phyloP scores from a whole-genome alignment of 495 filamentous ascomycete genomes.

The Entonaema liquescens region DNA sequence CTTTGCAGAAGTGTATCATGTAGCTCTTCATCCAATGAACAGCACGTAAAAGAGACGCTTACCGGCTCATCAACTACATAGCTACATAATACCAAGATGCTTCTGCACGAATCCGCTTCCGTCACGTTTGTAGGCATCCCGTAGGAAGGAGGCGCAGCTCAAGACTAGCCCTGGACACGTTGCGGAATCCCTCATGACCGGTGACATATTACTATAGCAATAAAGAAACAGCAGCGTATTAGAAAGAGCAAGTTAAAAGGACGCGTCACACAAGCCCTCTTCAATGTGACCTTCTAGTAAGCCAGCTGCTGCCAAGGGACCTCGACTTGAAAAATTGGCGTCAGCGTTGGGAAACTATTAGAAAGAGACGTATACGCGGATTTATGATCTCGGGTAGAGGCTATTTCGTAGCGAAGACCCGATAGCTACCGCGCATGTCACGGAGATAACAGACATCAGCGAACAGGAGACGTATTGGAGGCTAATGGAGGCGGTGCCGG shows the following conservation, averaged over 20 bases:
- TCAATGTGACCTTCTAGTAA: constrained; percentile 8
- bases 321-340: constrained; percentile 7
- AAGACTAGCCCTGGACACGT: not conserved
- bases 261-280: constrained; percentile 28
- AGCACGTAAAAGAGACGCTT: not conserved
- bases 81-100: not conserved
- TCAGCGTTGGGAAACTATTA: not conserved
- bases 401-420: not conserved
- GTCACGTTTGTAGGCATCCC: not conserved
- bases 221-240: not conserved
- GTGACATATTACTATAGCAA: not conserved
- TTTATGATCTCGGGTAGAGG: not conserved
- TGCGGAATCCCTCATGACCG: not conserved
- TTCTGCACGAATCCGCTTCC: constrained; percentile 11
- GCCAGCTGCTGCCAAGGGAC: constrained; percentile 25
- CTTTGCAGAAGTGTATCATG: not conserved
- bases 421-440: not conserved
- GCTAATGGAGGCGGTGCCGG: not conserved
- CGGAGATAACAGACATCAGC: not conserved
- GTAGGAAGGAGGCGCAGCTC: constrained; percentile 14
- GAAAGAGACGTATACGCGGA: not conserved
- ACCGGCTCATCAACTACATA: not conserved
- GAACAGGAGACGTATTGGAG: not conserved
- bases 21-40: not conserved
- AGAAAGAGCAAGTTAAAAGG: constrained; percentile 3